Conservation (phyloP, 768 basidiomycete species). For the Cystofilobasidium ferigula region DNA sequence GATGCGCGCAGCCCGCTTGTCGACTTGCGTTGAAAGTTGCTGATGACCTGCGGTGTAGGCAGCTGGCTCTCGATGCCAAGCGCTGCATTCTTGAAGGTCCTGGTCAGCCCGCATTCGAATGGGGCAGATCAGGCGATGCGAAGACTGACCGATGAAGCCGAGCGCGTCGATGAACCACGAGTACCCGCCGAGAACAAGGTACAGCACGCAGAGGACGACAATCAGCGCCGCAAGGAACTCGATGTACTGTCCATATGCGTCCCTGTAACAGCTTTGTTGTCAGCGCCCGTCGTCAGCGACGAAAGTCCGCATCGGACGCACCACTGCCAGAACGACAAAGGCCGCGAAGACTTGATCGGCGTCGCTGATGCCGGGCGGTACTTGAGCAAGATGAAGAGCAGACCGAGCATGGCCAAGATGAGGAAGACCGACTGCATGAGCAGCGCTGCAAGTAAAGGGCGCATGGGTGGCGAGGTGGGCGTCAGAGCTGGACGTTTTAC, state of each 20-base stretch:
- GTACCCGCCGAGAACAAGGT: conserved; percentile 13
- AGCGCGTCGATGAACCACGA: conserved; percentile 19
- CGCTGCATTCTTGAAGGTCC: no score
- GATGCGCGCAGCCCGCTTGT: conserved; percentile 11
- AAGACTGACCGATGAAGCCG: conserved; percentile 15
- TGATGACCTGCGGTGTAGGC: conserved; percentile 21
- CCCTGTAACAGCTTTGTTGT: neutral
- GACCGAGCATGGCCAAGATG: conserved; percentile 20
- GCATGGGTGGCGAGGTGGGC: neutral
- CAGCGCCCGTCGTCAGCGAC: neutral
- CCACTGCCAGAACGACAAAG: conserved; percentile 25
- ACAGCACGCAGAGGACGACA: conserved; percentile 16
- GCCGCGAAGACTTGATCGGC: conserved; percentile 7
- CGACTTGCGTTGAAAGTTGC: conserved; percentile 18
- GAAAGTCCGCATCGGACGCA: neutral
- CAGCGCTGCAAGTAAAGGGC: conserved; percentile 3
- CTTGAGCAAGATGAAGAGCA: conserved; percentile 20
- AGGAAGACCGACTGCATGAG: conserved; percentile 22
- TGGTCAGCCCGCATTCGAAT: no score
- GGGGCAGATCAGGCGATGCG: neutral
- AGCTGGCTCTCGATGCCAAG: conserved; percentile 22
- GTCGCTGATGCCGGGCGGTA: neutral
- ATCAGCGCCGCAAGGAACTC: conserved; percentile 24
- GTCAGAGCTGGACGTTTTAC: neutral
- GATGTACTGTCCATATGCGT: conserved; percentile 15